Percentiles rank a stretch among this genome's conserved stretches.
Evolutionary conservation across 768 basidiomycete genomes (phyloP).

Genomic region (Cubamyces lactineus): DNA sequence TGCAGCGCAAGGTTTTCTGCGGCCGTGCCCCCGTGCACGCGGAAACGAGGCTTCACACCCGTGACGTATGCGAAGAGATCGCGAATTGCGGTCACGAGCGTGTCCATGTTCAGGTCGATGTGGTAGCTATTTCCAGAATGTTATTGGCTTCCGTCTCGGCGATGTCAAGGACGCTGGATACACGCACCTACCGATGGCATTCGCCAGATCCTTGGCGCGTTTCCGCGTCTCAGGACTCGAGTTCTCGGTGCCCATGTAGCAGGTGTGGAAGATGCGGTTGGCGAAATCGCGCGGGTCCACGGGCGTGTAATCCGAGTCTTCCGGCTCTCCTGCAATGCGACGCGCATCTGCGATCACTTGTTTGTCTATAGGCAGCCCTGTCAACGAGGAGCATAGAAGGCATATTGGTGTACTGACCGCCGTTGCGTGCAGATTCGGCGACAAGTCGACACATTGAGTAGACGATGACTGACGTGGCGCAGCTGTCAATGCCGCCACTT

Average conservation of each 20-base stretch:
- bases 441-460: conserved; percentile 97
- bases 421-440: conserved; percentile 69
- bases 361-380: conserved; percentile 51
- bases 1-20: conserved; percentile 97
- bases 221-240: conserved; percentile 84
- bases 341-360: conserved; percentile 92
- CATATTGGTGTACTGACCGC: conserved; percentile 56
- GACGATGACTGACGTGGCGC: conserved; percentile 94
- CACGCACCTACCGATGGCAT: conserved; percentile 86
- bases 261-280: conserved; percentile 90
- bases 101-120: conserved; percentile 94
- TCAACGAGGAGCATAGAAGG: not conserved
- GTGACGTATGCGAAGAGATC: conserved; percentile 87
- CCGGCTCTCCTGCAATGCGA: conserved; percentile 83
- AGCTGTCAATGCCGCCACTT: conserved; percentile 96
- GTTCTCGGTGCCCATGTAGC: conserved; percentile 99
- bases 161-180: not conserved
- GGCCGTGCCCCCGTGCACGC: conserved; percentile 80
- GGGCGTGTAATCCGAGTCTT: conserved; percentile 81
- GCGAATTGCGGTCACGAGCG: conserved; percentile 80
- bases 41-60: conserved; percentile 70
- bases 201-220: conserved; percentile 84
- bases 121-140: conserved; percentile 68
- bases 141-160: not conserved
- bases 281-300: conserved; percentile 87